phyloP scores from a whole-genome alignment of 352 stramenopile species.

The Detonula confervacea region DNA sequence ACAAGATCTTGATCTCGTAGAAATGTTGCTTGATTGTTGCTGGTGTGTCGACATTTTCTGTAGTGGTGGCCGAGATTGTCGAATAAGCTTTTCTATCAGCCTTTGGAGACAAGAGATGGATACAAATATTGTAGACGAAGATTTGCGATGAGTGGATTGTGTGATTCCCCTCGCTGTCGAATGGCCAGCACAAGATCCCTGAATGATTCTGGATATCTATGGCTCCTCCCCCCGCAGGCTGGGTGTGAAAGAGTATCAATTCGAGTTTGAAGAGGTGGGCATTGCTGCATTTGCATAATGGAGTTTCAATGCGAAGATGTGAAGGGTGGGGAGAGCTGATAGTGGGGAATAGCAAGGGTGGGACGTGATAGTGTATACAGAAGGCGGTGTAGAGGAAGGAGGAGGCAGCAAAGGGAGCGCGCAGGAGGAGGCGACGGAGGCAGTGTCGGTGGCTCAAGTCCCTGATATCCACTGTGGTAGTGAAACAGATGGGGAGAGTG shows the following conservation, averaged over 20 bases:
- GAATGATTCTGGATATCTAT: not conserved
- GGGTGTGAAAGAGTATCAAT: not conserved
- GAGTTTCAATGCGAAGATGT: no score
- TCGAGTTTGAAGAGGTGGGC: not conserved
- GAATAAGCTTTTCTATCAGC: not conserved
- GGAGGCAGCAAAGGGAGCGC: no score
- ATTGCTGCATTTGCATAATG: no score
- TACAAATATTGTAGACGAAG: not conserved
- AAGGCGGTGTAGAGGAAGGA: no score
- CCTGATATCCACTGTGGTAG: no score
- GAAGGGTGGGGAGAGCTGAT: no score
- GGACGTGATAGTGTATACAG: no score
- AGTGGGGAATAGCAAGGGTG: no score
- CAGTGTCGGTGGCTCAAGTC: no score
- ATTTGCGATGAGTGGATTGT: not conserved
- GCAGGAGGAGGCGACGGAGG: no score
- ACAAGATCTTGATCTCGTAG: slow-evolving; percentile 1
- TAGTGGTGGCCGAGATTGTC: slow-evolving; percentile 4
- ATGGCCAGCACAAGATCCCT: not conserved
- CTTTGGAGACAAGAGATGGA: not conserved
- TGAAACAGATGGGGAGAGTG: no score
- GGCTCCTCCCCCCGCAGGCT: not conserved
- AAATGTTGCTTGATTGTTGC: slow-evolving; percentile 5
- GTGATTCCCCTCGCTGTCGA: not conserved
- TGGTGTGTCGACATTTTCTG: not conserved